Base-by-base conservation (phyloP, 2,329 filamentous ascomycete genomes). In the Spiromastix sp. region DNA sequence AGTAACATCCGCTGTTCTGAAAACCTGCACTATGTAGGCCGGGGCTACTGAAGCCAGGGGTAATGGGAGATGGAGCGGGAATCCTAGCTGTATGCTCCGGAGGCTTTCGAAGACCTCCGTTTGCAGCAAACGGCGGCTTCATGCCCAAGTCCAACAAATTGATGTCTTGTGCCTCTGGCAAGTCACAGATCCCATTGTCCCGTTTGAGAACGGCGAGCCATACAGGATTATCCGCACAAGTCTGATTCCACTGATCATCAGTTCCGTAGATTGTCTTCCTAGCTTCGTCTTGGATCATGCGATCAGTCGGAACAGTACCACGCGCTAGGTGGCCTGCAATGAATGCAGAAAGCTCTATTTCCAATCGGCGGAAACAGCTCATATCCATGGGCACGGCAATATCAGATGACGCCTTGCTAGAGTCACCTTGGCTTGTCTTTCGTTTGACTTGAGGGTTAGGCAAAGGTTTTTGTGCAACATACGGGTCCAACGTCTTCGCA, bases 201-300 rank as follows among this genome's bases (percentile, higher is more conserved):
- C 57, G 59, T 44, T 67, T 67, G 34, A 67, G 45, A 17, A 64
- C 48, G 37, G 56, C 56, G 8, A 67, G 49, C 64, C 64, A 67
- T 7, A 58, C 48, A n/a, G 57, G 49, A 32, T 66, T 66, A 42
- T 67, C 64, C 5, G 64, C 64, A 37, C 61, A 61, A 3, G 64
- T 67, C 47, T 64, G 52, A 35, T 55, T 51, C 53, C 53, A 55
- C 2, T 52, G 48, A 39, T 56, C 52, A 30, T 49, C 46, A 32
- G 42, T 49, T 24, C 48, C 50, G 34, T 50, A 56, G n/a, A 55
- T 46, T 16, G 51, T 48, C 24, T 40, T 36, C 12, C 53, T 41
- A 11, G 52, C 53, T 32, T 55, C 46, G n/a, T 46, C 42, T 38
- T 55, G 53, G 18, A 57, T 33, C 26, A 51, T 43, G 24, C 44